phyloP scores from a whole-genome alignment of 2,329 filamentous ascomycete species.

The Aureobasidium namibiae region DNA sequence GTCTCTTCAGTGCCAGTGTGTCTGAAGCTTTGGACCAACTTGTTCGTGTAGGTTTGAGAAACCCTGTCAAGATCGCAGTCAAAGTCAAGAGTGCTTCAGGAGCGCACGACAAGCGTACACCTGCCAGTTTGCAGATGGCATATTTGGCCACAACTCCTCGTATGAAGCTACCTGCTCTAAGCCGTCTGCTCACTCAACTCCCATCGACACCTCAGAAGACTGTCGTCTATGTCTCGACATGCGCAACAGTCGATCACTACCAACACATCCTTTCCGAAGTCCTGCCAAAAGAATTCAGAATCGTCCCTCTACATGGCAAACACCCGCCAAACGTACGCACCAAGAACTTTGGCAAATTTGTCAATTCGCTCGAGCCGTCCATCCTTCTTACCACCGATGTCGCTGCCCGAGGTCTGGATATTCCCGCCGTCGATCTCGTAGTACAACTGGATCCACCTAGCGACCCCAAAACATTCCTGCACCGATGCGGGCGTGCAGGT shows the following conservation, averaged over 20 bases:
- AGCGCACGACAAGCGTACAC: slow-evolving; percentile 76
- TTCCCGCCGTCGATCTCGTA: slow-evolving; percentile 84
- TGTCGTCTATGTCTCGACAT: slow-evolving; percentile 89
- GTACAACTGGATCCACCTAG: slow-evolving; percentile 79
- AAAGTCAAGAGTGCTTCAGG: slow-evolving; percentile 75
- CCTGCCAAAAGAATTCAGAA: slow-evolving; percentile 55
- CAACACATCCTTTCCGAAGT: slow-evolving; percentile 68
- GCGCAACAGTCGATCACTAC: slow-evolving; percentile 92
- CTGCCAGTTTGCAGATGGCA: slow-evolving; percentile 85
- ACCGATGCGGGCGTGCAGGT: slow-evolving; percentile 56
- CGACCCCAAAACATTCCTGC: slow-evolving; percentile 76
- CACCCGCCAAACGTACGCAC: slow-evolving; percentile 79
- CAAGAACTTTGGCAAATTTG: slow-evolving; percentile 77
- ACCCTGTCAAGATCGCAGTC: slow-evolving; percentile 90
- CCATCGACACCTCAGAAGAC: slow-evolving; percentile 71
- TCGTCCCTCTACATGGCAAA: slow-evolving; percentile 86
- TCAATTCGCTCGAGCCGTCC: slow-evolving; percentile 63
- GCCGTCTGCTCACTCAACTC: slow-evolving; percentile 55
- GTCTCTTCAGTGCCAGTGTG: slow-evolving; percentile 91
- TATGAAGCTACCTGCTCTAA: slow-evolving; percentile 70
- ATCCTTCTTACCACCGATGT: slow-evolving; percentile 90
- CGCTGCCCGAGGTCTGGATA: slow-evolving; percentile 82
- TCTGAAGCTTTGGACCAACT: slow-evolving; percentile 91
- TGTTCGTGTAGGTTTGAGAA: slow-evolving; percentile 81
- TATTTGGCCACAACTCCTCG: slow-evolving; percentile 69